Conservation (phyloP, 345 rosid genomes). For the Pugionium cornutum region DNA sequence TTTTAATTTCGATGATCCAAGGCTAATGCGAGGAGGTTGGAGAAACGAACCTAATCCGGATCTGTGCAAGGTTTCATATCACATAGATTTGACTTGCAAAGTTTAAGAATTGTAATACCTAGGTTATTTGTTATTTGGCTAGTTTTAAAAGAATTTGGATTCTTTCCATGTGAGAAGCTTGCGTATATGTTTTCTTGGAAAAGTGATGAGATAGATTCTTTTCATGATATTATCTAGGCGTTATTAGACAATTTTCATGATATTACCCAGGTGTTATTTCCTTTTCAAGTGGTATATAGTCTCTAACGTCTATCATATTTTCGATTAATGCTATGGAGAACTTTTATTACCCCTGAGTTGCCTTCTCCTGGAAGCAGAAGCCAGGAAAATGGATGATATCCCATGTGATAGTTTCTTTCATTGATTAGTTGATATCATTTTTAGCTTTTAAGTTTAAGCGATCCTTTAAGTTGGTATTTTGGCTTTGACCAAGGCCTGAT, state of each 20-base stretch:
- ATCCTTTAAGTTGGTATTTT: neutral
- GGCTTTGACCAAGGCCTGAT: constrained; percentile 7
- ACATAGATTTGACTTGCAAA: neutral
- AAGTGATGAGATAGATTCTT: constrained; percentile 11
- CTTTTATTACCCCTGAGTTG: neutral
- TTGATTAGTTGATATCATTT: constrained; percentile 9
- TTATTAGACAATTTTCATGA: too few relatives aligned
- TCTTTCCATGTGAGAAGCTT: constrained; percentile 7
- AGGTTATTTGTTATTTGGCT: constrained; percentile 23
- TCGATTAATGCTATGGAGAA: neutral
- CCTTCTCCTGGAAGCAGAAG: constrained; percentile 12
- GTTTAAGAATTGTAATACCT: constrained; percentile 20
- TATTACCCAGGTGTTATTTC: neutral
- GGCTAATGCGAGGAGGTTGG: constrained; percentile 95
- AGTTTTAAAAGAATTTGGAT: neutral
- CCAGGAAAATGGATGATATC: constrained; percentile 1
- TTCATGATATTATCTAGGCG: constrained; percentile 1
- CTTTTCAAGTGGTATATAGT: neutral
- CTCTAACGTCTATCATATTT: constrained; percentile 3
- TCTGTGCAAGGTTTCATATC: constrained; percentile 68
- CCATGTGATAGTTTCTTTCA: constrained; percentile 1
- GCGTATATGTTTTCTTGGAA: neutral
- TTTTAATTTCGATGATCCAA: constrained; percentile 86
- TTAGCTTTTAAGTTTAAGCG: constrained; percentile 14
- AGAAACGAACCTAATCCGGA: constrained; percentile 88